Percentiles rank a stretch among this genome's conserved stretches.
phyloP scores from a whole-genome alignment of 371 early-diverging fungal genomes.

The Entomophthora muscae region DNA sequence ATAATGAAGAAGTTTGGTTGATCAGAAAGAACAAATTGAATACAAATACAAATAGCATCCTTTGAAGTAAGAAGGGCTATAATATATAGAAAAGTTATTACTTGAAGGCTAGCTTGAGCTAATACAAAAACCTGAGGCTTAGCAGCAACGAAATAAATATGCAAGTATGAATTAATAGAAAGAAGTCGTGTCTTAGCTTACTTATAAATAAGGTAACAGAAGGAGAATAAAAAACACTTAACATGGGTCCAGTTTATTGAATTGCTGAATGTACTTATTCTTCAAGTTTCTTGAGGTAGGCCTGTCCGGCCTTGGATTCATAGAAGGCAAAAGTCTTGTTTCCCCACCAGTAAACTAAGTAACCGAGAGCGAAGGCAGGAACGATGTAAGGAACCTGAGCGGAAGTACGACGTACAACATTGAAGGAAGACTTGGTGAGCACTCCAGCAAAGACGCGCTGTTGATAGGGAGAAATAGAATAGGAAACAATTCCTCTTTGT shows the following conservation, averaged over 20 bases:
- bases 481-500: conserved; percentile 22
- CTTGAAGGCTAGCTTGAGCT: no score
- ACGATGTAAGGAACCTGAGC: conserved; percentile 56
- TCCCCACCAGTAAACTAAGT: conserved; percentile 37
- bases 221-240: not conserved
- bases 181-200: no score
- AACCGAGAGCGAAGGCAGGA: conserved; percentile 39
- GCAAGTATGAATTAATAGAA: no score
- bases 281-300: not conserved
- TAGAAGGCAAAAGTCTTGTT: conserved; percentile 42
- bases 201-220: not conserved
- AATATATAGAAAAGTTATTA: no score
- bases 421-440: conserved; percentile 50
- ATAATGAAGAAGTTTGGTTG: no score
- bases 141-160: no score
- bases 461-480: conserved; percentile 59
- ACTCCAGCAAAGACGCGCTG: conserved; percentile 60
- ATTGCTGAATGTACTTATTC: not conserved
- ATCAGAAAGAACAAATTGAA: no score
- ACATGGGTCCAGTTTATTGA: not conserved
- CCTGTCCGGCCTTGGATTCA: conserved; percentile 43
- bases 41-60: no score
- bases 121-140: no score
- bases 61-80: no score
- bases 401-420: conserved; percentile 51